phyloP scores from a whole-genome alignment of 164 flowering plant genomes.

The Stephania cephalantha region DNA sequence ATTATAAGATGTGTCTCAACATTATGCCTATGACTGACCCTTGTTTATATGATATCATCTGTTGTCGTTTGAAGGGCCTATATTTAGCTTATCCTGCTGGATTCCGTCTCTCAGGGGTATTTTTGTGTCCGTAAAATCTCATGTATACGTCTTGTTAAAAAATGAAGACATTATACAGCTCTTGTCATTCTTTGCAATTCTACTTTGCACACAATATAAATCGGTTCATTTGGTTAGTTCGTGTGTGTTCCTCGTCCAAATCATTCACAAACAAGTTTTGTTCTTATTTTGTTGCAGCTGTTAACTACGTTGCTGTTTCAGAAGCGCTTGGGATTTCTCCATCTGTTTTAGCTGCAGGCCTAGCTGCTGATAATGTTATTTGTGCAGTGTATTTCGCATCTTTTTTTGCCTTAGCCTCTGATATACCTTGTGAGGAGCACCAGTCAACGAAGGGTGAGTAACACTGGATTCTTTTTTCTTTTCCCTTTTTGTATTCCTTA shows the following conservation, averaged over 20 bases:
- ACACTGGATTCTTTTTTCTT: background rate
- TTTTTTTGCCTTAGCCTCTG: constrained; percentile 75
- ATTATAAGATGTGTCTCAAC: background rate
- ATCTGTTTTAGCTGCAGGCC: constrained; percentile 81
- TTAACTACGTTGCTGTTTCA: constrained; percentile 80
- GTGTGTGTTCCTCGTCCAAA: background rate
- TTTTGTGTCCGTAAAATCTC: background rate
- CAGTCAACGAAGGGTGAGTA: constrained; percentile 36
- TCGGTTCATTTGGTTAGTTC: background rate
- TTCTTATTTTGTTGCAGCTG: constrained; percentile 40
- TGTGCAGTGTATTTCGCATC: constrained; percentile 67
- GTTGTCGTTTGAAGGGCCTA: background rate
- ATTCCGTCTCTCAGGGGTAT: background rate
- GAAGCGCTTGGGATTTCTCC: constrained; percentile 73
- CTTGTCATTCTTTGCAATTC: background rate
- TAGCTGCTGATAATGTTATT: constrained; percentile 89
- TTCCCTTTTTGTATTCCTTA: constrained; percentile 2
- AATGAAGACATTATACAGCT: no score
- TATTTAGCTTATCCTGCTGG: background rate
- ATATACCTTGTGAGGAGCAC: constrained; percentile 59
- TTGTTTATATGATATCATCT: background rate
- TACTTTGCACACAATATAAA: background rate
- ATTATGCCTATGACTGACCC: background rate
- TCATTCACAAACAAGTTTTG: constrained; percentile 10
- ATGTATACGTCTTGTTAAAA: background rate